These are phyloP conservation scores for Trichoderma aggressivum DNA, from an alignment of 2,329 filamentous ascomycete genomes.

Conservation along the genomic window DNA sequence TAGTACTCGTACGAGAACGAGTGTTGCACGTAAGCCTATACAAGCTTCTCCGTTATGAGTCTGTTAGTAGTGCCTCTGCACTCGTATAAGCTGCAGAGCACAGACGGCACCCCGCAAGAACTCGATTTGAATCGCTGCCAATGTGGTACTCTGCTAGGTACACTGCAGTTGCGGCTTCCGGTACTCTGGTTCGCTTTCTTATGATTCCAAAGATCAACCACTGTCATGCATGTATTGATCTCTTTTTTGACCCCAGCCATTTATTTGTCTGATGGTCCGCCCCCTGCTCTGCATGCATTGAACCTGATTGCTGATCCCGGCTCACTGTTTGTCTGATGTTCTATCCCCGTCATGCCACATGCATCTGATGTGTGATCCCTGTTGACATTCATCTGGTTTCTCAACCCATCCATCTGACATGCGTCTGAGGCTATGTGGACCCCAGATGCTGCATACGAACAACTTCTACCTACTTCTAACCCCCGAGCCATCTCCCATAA, in stretches of 20 bases:
- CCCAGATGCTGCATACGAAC: background rate
- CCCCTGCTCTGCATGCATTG: no score
- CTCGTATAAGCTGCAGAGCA: background rate
- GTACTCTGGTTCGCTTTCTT: no score
- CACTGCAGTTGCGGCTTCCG: no score
- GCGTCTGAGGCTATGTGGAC: background rate
- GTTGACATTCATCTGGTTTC: background rate
- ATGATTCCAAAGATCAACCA: no score
- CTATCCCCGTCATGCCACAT: background rate
- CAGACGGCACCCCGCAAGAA: background rate
- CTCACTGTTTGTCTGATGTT: no score
- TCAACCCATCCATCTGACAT: background rate
- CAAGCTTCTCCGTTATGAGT: background rate
- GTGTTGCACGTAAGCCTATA: background rate
- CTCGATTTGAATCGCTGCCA: background rate
- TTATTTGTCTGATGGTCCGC: background rate
- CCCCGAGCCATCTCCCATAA: background rate
- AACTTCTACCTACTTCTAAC: background rate
- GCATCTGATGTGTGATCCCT: background rate
- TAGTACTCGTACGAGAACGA: background rate
- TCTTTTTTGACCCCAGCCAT: background rate
- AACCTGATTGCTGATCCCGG: no score
- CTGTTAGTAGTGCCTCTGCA: background rate
- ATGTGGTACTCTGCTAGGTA: no score
- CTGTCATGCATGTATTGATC: background rate